These are phyloP conservation scores for Cucurbita argyrosperma DNA, from an alignment of 306 rosid species.

Conservation along the genomic window DNA sequence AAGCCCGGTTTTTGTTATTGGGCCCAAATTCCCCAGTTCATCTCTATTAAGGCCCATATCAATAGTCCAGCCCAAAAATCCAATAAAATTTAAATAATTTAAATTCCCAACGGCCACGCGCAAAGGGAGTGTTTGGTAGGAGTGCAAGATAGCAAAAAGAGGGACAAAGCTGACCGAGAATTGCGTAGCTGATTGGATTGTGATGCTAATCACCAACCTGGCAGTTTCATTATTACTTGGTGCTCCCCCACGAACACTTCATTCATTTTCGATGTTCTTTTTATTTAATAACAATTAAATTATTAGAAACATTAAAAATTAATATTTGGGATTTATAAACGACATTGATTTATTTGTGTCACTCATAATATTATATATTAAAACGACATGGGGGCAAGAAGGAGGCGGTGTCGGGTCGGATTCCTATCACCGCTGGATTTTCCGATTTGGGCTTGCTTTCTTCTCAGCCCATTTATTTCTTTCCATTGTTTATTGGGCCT, in stretches of 20 bases:
- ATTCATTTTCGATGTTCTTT: not conserved
- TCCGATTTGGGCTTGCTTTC: not conserved
- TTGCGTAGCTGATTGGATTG: no score
- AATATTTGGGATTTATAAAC: not conserved
- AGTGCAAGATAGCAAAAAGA: not conserved
- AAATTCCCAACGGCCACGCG: not conserved
- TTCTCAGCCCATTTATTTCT: not conserved
- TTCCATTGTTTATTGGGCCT: not conserved
- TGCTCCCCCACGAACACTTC: not conserved
- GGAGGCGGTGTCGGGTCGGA: not conserved
- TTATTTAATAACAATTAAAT: not conserved
- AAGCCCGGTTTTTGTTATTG: not conserved
- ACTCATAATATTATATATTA: not conserved
- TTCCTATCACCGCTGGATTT: not conserved
- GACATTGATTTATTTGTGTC: not conserved
- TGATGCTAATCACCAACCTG: no score
- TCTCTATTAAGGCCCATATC: not conserved
- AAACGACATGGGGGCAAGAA: not conserved
- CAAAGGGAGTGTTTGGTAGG: not conserved
- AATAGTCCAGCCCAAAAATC: not conserved
- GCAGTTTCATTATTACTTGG: not conserved
- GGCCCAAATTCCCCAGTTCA: not conserved
- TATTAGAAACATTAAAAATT: not conserved
- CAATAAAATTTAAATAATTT: no score
- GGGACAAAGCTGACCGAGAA: no score